Base-by-base conservation (phyloP, 139 green algal genomes). In the Diplosphaera chodatii region DNA sequence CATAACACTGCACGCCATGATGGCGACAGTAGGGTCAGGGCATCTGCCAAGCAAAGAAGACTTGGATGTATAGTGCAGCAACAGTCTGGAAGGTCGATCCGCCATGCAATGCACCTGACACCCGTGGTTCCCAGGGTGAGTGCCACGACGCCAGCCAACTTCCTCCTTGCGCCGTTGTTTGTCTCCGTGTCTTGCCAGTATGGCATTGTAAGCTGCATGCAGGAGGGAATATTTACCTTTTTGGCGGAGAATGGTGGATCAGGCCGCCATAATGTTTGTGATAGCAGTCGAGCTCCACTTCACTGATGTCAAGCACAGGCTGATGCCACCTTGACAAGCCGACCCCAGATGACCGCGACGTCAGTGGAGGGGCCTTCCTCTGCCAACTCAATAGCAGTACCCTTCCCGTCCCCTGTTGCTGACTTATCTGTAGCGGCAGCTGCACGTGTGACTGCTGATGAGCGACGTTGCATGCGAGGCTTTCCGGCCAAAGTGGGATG, bases 91-190 rank as follows among this genome's bases (percentile, higher is more conserved):
- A n/a, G n/a, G n/a, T n/a, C n/a, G n/a, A 48, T 48, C 8, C 37
- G 6, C 37, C 37, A 48, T 48, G 37, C 37, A 20, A 48, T 10
- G n/a, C 74, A 91, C 90, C 89, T 94, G 67, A 97, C 88, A 27
- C 89, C 94, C 28, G 94, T 98, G n/a, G 91, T 97, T 41, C 80
- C 93, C 32, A 98, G 78, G 4, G 94, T 98, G 13, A 99, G 83
- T 6, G 76, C 88, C 30, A 98, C 82, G 32, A 99, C 93, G 22
- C 82, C 88, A 10, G 84, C 93, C 32, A 98, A 84, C 40, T 82
- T 81, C 85, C 85, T 91, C 20, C 86, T 78, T 1, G 87, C 88
- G 23, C 76, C 40, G 2, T 48, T 64, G 4, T 48, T 74, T 25
- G 84, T 80, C 55, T 90, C 84, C 16, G 74, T 30, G 59, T 93